Percentiles rank a stretch among this genome's conserved stretches.
These are phyloP conservation scores for Imleria badia DNA, from an alignment of 768 basidiomycete genomes.

Conservation along the genomic window DNA sequence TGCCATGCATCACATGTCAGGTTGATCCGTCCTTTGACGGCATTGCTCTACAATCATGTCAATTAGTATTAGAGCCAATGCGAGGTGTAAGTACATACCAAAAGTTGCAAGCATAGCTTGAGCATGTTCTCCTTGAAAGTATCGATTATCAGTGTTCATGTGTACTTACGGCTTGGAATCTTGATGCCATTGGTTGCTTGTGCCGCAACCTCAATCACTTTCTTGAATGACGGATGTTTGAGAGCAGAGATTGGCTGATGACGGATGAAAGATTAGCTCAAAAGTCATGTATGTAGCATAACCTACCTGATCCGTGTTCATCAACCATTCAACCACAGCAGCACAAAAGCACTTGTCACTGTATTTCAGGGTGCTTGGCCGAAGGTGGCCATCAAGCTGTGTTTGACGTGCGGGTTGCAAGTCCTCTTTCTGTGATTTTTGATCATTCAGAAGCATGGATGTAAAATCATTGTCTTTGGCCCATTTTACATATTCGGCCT, in stretches of 20 bases:
- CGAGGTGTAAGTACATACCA: neutral
- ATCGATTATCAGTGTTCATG: neutral
- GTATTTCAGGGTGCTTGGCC: neutral
- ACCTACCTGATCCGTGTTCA: neutral
- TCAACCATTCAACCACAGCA: neutral
- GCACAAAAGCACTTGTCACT: neutral
- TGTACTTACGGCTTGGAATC: neutral
- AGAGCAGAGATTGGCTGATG: neutral
- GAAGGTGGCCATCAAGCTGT: neutral
- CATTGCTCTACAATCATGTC: neutral
- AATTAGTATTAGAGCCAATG: neutral
- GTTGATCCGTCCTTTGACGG: conserved; percentile 24
- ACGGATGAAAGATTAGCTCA: too few relatives aligned
- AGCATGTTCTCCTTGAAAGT: neutral
- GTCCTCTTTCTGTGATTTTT: neutral
- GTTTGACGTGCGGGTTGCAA: neutral
- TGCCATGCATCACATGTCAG: neutral
- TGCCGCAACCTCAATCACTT: neutral
- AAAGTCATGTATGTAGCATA: too few relatives aligned
- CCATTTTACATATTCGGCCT: neutral
- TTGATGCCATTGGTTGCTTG: neutral
- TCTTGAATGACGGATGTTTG: neutral
- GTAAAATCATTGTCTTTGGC: neutral
- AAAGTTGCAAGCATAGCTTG: neutral
- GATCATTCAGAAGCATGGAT: neutral